Evolutionary conservation across 2,329 filamentous ascomycete species (phyloP), one percentile per base, ranked within the genome.

Genomic region (Pleurostoma richardsiae): DNA sequence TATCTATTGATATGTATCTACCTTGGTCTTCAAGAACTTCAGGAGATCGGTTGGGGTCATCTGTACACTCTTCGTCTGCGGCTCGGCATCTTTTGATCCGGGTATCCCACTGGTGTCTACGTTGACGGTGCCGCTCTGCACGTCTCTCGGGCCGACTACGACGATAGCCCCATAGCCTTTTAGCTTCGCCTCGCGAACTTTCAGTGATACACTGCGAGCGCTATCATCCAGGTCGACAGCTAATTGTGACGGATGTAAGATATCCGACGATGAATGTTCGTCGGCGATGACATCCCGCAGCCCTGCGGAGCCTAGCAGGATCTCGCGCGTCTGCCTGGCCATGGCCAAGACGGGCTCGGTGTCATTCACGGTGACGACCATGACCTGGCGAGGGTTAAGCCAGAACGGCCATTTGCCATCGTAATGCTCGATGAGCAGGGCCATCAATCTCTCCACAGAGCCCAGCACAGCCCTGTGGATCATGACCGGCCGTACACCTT

Each of bases 381-480:
- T 80, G 39, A 81, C 84, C 59, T 94, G 90, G 5, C 83, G 80
- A 1, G 90, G 90, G 46, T 87, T 91, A 7, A 95, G 73, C 90
- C 90, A 95, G 62, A 95, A 92, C 4, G 90, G 90, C 81, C 88
- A 95, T 48, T 77, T 79, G 11, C 88, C 88, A 47, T 85, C 76
- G 56, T 91, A 89, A 54, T 88, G 85, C 65, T 95, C 90, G 46
- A 94, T 91, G 39, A 95, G 67, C 10, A 95, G 73, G 4, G 90
- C 90, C 77, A 95, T 85, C 51, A 95, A 82, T 41, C 90, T 79
- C 66, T 95, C 90, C 4, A 95, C 77, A 0, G 88, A 94, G 11
- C 90, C 90, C 44, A 95, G 76, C 33, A 95, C 86, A 10, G 90
- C 90, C 43, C 90, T 82, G 62, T 95, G 90, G 44, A 95, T 85